phyloP scores from a whole-genome alignment of 2,329 filamentous ascomycete genomes.

The Coniosporium tulheliwenetii region DNA sequence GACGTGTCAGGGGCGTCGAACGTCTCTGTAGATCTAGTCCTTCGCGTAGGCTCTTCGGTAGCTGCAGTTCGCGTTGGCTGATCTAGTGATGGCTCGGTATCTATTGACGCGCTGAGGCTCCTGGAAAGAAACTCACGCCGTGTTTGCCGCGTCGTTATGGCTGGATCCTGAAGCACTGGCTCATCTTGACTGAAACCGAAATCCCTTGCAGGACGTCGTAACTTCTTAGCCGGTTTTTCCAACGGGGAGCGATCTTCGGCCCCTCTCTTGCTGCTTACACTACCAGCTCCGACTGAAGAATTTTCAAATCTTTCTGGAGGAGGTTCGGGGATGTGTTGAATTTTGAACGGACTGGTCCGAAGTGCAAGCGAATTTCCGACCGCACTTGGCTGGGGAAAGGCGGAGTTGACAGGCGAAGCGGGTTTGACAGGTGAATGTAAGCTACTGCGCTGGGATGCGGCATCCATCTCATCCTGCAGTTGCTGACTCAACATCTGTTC shows the following conservation, averaged over 20 bases:
- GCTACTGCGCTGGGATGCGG: background rate
- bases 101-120: background rate
- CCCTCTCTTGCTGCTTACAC: slow-evolving; percentile 2
- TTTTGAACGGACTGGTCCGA: background rate
- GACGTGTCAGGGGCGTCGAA: background rate
- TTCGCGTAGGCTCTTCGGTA: background rate
- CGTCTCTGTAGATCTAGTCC: background rate
- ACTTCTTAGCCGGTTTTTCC: slow-evolving; percentile 1
- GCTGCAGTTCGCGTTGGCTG: background rate
- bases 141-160: background rate
- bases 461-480: background rate
- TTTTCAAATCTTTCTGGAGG: too few relatives aligned
- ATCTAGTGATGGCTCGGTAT: background rate
- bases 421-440: background rate
- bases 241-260: background rate
- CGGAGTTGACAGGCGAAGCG: background rate
- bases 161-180: slow-evolving; percentile 1
- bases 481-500: background rate
- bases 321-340: background rate
- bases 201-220: background rate
- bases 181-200: slow-evolving; percentile 4
- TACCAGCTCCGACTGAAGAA: too few relatives aligned
- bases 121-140: slow-evolving; percentile 5
- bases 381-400: background rate
- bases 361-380: background rate